phyloP scores from a whole-genome alignment of 352 stramenopile genomes.

The Globisporangium yorkense region DNA sequence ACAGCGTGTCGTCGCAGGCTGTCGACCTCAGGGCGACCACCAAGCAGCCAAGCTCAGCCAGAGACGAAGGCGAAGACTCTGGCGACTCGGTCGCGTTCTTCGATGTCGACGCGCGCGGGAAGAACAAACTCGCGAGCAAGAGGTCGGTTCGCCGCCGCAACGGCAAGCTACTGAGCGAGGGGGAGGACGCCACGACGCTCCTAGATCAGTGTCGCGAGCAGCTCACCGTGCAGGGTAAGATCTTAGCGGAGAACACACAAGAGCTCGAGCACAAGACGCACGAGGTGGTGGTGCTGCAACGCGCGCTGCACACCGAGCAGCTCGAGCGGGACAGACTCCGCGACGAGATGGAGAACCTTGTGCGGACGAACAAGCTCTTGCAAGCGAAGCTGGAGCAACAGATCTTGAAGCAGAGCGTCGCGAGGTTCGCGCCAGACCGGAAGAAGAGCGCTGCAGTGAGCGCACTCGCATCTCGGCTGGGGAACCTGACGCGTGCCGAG shows the following conservation, averaged over 20 bases:
- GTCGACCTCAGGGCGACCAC: slow-evolving; percentile 23
- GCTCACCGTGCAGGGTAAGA: slow-evolving; percentile 41
- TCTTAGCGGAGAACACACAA: slow-evolving; percentile 53
- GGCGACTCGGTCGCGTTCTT: slow-evolving; percentile 42
- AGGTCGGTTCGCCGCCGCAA: slow-evolving; percentile 40
- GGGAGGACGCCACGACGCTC: slow-evolving; percentile 23
- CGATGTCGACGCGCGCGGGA: slow-evolving; percentile 34
- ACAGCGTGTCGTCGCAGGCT: slow-evolving; percentile 54
- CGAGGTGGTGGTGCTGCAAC: slow-evolving; percentile 37
- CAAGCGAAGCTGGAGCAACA: slow-evolving; percentile 58
- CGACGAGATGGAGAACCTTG: slow-evolving; percentile 41
- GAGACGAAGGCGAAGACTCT: slow-evolving; percentile 18
- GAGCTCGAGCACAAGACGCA: slow-evolving; percentile 50
- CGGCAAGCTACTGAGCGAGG: slow-evolving; percentile 18
- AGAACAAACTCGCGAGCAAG: slow-evolving; percentile 33
- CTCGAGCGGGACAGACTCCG: slow-evolving; percentile 26
- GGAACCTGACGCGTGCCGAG: background rate
- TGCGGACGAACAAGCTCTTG: slow-evolving; percentile 55
- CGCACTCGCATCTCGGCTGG: slow-evolving; percentile 1
- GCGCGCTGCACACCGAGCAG: slow-evolving; percentile 24
- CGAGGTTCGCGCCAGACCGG: slow-evolving; percentile 20
- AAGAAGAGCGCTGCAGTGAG: slow-evolving; percentile 10
- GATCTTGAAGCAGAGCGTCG: slow-evolving; percentile 53
- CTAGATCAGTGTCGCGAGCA: slow-evolving; percentile 45
- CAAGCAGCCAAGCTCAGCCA: slow-evolving; percentile 10